These are phyloP conservation scores for Aspergillus hancockii DNA, from an alignment of 495 filamentous ascomycete genomes.

Conservation along the genomic window DNA sequence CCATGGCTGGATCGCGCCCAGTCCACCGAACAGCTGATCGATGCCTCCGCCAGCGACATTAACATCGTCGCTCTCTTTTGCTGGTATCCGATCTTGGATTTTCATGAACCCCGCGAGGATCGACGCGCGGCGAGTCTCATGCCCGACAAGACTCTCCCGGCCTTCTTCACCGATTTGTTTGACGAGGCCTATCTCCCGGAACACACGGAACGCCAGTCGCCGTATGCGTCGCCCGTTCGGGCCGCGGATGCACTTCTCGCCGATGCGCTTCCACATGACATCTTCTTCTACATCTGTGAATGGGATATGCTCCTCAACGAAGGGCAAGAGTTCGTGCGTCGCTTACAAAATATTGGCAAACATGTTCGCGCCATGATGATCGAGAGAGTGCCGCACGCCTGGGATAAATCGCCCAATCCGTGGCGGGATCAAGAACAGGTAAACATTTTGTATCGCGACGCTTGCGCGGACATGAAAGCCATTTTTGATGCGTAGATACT, in stretches of 20 bases:
- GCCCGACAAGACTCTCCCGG: constrained; percentile 71
- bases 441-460: constrained; percentile 42
- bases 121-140: constrained; percentile 66
- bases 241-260: constrained; percentile 54
- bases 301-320: constrained; percentile 89
- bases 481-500: constrained; percentile 34
- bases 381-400: constrained; percentile 73
- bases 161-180: constrained; percentile 79
- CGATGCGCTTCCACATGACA: constrained; percentile 58
- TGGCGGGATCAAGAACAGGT: constrained; percentile 54
- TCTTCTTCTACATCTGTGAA: constrained; percentile 81
- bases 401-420: constrained; percentile 86
- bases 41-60: constrained; percentile 34
- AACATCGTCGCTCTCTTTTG: constrained; percentile 61
- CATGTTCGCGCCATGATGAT: constrained; percentile 69
- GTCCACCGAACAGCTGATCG: constrained; percentile 41
- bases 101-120: constrained; percentile 69
- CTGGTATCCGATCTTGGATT: constrained; percentile 87
- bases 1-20: constrained; percentile 30
- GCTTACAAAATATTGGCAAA: constrained; percentile 66
- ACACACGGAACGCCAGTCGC: constrained; percentile 50
- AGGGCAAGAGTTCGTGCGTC: constrained; percentile 64
- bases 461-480: constrained; percentile 47
- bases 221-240: constrained; percentile 64
- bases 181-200: constrained; percentile 76